Percentiles rank a stretch among this genome's conserved stretches.
These are phyloP conservation scores for Ceratocystis cacaofunesta DNA, from an alignment of 2,329 filamentous ascomycete species.

Conservation along the genomic window DNA sequence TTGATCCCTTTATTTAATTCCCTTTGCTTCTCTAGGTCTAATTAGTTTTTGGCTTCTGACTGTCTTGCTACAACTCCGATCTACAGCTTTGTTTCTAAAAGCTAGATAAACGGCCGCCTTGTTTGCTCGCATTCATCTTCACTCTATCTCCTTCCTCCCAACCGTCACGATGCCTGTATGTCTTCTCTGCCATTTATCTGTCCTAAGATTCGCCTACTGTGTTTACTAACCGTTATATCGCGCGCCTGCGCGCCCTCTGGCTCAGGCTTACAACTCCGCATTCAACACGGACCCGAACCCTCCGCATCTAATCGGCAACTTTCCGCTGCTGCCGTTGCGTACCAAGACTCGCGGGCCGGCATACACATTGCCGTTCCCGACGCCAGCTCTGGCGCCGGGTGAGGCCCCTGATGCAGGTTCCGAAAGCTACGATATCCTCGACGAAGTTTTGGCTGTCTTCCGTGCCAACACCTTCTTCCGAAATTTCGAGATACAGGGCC, in stretches of 20 bases:
- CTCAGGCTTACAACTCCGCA: slow-evolving; percentile 90
- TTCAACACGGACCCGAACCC: slow-evolving; percentile 68
- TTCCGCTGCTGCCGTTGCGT: slow-evolving; percentile 84
- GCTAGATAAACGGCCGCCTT: background rate
- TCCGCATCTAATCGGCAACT: slow-evolving; percentile 60
- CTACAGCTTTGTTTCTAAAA: background rate
- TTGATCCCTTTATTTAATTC: background rate
- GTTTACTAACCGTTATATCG: no score
- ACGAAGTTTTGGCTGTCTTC: slow-evolving; percentile 86
- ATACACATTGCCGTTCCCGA: slow-evolving; percentile 58
- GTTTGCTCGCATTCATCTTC: background rate
- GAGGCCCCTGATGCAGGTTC: slow-evolving; percentile 65
- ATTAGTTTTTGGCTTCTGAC: background rate
- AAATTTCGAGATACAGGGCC: slow-evolving; percentile 97
- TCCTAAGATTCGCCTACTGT: background rate
- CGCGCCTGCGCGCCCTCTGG: background rate
- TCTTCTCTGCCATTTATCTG: background rate
- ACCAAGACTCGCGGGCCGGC: slow-evolving; percentile 93
- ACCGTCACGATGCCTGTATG: slow-evolving; percentile 3
- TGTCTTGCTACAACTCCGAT: background rate
- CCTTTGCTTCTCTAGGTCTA: background rate
- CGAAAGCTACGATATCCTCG: slow-evolving; percentile 90
- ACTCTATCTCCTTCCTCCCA: background rate
- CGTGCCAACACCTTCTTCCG: slow-evolving; percentile 98
- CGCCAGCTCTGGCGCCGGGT: slow-evolving; percentile 39